These are phyloP conservation scores for Aspergillus neotritici DNA, from an alignment of 2,329 filamentous ascomycete species.

Conservation along the genomic window DNA sequence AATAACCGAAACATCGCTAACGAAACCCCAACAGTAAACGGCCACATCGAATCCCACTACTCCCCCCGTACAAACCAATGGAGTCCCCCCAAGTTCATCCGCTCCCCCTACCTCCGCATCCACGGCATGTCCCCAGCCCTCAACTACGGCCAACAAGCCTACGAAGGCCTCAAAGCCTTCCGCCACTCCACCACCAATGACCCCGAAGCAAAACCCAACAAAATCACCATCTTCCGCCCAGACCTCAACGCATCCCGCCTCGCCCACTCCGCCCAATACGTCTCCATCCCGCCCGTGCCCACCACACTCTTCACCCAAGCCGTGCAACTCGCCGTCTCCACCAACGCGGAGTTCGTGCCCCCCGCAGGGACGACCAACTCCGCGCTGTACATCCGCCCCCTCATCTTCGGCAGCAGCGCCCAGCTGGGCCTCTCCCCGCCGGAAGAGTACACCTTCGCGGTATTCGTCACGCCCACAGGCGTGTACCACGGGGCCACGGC, in stretches of 20 bases:
- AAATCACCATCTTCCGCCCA: conserved; percentile 82
- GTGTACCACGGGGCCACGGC: conserved; percentile 89
- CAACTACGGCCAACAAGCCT: conserved; percentile 97
- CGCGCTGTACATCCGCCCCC: conserved; percentile 85
- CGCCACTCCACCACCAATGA: conserved; percentile 51
- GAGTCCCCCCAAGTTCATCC: conserved; percentile 71
- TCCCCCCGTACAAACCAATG: conserved; percentile 51
- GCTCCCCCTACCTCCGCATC: conserved; percentile 77
- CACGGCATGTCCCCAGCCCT: conserved; percentile 93
- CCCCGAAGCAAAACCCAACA: conserved; percentile 17
- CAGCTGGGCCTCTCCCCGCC: conserved; percentile 82
- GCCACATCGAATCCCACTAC: too few species aligned
- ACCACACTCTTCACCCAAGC: conserved; percentile 68
- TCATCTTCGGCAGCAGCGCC: conserved; percentile 80
- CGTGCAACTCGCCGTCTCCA: conserved; percentile 72
- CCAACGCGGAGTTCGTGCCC: conserved; percentile 87
- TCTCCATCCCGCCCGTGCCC: conserved; percentile 77
- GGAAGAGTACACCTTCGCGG: conserved; percentile 85
- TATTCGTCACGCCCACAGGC: conserved; percentile 86
- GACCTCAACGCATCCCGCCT: conserved; percentile 77
- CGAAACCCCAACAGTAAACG: conserved; percentile 65
- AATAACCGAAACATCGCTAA: conserved; percentile 94
- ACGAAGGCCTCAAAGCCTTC: conserved; percentile 98
- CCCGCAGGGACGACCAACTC: conserved; percentile 75
- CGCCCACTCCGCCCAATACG: conserved; percentile 75